Conservation (phyloP, 2,329 filamentous ascomycete genomes). For the Didymella glomerata region DNA sequence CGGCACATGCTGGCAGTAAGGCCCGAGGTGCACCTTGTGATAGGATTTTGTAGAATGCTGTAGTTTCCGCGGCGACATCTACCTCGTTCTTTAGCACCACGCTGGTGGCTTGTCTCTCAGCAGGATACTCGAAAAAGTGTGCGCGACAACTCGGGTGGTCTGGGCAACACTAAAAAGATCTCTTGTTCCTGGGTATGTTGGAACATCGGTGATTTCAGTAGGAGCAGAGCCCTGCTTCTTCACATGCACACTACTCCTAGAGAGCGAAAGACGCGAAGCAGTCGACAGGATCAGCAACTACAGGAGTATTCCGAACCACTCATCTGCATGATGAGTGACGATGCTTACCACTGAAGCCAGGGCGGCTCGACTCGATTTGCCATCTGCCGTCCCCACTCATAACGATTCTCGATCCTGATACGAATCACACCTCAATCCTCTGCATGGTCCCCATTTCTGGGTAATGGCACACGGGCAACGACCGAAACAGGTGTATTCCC, state of each 20-base stretch:
- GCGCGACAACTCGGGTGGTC: slow-evolving; percentile 9
- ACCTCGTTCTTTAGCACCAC: not conserved
- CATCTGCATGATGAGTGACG: not conserved
- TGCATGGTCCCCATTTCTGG: slow-evolving; percentile 12
- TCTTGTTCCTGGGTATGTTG: slow-evolving; percentile 12
- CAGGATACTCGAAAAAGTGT: not conserved
- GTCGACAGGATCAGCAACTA: not conserved
- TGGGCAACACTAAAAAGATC: slow-evolving; percentile 10
- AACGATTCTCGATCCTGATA: slow-evolving; percentile 10
- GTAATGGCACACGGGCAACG: not conserved
- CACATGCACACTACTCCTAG: not conserved
- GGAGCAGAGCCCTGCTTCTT: slow-evolving; percentile 6
- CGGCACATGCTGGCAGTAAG: not conserved
- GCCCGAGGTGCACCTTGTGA: not conserved
- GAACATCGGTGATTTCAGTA: slow-evolving; percentile 6
- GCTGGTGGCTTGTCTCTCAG: not conserved
- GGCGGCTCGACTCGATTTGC: slow-evolving; percentile 9
- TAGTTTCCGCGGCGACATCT: not conserved
- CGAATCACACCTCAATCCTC: not conserved
- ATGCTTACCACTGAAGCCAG: slow-evolving; percentile 3
- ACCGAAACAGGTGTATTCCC: slow-evolving; percentile 10
- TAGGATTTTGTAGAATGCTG: not conserved
- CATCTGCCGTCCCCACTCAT: slow-evolving; percentile 4
- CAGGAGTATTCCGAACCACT: not conserved
- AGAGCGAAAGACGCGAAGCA: slow-evolving; percentile 1